Conservation (phyloP, 1,139 yeast species). For the Protomyces gravidus region DNA sequence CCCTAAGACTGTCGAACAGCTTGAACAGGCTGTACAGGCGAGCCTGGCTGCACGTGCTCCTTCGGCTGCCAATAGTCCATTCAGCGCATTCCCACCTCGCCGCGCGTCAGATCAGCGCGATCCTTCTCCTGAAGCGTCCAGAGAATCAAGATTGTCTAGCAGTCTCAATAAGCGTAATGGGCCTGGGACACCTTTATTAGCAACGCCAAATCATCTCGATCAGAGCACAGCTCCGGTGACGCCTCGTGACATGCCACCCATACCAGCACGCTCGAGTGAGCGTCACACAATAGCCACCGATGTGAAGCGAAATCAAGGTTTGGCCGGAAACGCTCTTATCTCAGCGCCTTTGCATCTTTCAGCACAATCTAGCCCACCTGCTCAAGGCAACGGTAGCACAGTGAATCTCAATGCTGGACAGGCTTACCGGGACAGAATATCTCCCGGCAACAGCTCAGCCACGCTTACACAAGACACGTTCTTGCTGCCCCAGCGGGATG, state of each 20-base stretch:
- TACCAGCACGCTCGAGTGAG: conserved; percentile 9
- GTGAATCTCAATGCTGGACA: background rate
- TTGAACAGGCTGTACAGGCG: background rate
- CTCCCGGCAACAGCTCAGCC: background rate
- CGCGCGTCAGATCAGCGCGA: background rate
- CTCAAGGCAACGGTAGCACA: background rate
- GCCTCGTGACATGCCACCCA: background rate
- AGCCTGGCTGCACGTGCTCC: background rate
- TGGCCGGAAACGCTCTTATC: background rate
- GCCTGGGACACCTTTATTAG: background rate
- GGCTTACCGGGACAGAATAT: background rate
- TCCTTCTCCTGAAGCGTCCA: background rate
- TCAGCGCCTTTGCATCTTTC: background rate
- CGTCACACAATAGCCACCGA: background rate
- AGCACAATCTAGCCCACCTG: background rate
- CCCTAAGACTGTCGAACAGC: background rate
- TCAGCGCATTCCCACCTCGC: background rate
- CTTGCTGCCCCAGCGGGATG: background rate
- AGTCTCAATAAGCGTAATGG: background rate
- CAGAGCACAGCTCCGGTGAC: background rate
- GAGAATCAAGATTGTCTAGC: background rate
- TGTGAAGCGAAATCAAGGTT: background rate
- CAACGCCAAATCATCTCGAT: background rate
- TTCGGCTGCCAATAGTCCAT: background rate
- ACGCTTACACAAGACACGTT: background rate